Percentiles rank a stretch among this genome's conserved stretches.
Conservation (phyloP, 768 basidiomycete species). For the Wakefieldia striispora region DNA sequence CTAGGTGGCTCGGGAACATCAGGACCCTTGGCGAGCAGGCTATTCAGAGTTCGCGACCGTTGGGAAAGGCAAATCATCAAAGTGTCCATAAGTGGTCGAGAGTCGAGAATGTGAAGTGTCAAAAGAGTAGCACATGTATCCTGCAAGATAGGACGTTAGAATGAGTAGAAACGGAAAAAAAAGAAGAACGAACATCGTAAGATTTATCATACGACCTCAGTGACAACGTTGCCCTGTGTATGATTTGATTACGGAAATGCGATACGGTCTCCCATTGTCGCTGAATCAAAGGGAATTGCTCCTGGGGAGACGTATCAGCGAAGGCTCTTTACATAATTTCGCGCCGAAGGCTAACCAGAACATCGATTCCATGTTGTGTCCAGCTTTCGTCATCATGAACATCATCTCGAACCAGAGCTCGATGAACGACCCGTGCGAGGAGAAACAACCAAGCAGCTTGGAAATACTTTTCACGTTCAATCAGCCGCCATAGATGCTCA, state of each 20-base stretch:
- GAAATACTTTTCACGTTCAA: constrained; percentile 77
- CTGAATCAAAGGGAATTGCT: constrained; percentile 84
- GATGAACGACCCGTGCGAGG: constrained; percentile 80
- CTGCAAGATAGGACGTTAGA: constrained; percentile 35
- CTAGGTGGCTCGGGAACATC: constrained; percentile 18
- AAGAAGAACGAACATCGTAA: constrained; percentile 42
- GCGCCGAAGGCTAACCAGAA: constrained; percentile 45
- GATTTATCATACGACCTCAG: constrained; percentile 60
- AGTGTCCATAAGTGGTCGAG: constrained; percentile 72
- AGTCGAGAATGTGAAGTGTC: constrained; percentile 87
- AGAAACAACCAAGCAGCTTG: constrained; percentile 88
- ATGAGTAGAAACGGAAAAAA: not conserved
- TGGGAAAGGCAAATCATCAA: constrained; percentile 70
- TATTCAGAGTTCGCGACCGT: constrained; percentile 57
- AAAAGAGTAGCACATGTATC: constrained; percentile 75
- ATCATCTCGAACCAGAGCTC: constrained; percentile 62
- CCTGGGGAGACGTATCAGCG: constrained; percentile 39
- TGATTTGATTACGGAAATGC: constrained; percentile 85
- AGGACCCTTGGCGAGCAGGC: constrained; percentile 37
- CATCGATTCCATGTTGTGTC: constrained; percentile 58
- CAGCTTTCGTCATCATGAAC: constrained; percentile 63
- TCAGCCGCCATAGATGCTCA: constrained; percentile 85
- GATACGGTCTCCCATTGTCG: constrained; percentile 92
- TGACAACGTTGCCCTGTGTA: constrained; percentile 82
- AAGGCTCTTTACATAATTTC: not conserved